Evolutionary conservation across 495 filamentous ascomycete genomes (phyloP).

Genomic region (Penicillium chermesinum): DNA sequence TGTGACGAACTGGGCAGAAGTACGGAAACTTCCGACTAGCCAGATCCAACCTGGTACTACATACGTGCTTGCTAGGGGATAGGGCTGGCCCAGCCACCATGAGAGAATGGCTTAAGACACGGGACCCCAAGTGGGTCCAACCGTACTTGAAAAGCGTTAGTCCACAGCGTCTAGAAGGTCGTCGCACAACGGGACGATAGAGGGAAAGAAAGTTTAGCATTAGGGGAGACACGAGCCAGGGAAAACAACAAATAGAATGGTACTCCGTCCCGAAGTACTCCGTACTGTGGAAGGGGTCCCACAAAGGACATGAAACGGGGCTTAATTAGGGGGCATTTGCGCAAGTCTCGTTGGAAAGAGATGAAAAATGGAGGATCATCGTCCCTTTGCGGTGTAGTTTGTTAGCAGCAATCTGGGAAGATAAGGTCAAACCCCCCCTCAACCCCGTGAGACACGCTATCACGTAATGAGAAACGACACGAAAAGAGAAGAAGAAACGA

Average conservation of each 20-base stretch:
- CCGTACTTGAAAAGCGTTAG: conserved; percentile 8
- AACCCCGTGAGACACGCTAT: conserved; percentile 12
- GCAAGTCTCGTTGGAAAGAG: background rate
- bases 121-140: conserved; percentile 18
- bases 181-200: conserved; percentile 1
- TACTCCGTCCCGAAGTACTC: background rate
- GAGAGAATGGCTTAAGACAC: conserved; percentile 18
- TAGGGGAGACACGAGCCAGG: background rate
- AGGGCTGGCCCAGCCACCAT: conserved; percentile 13
- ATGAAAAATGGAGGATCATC: background rate
- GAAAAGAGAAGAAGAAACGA: too few species aligned
- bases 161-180: background rate
- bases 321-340: conserved; percentile 22
- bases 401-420: too few species aligned
- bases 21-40: too few species aligned
- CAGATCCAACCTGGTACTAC: too few species aligned
- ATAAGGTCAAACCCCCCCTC: too few species aligned
- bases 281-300: background rate
- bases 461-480: conserved; percentile 8
- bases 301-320: conserved; percentile 9
- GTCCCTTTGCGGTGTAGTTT: background rate
- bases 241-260: conserved; percentile 3
- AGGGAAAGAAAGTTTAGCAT: conserved; percentile 1
- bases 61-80: conserved; percentile 6
- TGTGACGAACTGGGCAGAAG: too few species aligned